phyloP scores from a whole-genome alignment of 2,329 filamentous ascomycete genomes.

The Aaosphaeria pasadenensis region DNA sequence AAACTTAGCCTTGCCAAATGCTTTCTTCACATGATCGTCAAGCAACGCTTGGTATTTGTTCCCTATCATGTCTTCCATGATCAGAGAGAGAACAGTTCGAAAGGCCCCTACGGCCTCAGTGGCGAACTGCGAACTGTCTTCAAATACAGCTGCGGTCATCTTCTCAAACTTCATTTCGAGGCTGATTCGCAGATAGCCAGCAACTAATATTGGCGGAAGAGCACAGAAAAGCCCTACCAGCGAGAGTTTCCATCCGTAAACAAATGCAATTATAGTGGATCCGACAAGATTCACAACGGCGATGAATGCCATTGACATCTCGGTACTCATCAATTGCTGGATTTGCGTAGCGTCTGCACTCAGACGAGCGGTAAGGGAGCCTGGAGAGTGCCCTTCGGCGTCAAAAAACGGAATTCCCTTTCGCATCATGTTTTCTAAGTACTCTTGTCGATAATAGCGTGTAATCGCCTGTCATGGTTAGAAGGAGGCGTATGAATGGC shows the following conservation, averaged over 20 bases:
- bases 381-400: slow-evolving; percentile 57
- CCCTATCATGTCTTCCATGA: slow-evolving; percentile 65
- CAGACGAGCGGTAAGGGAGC: slow-evolving; percentile 57
- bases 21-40: slow-evolving; percentile 55
- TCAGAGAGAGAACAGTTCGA: slow-evolving; percentile 68
- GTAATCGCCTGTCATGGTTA: slow-evolving; percentile 29
- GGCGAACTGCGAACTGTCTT: slow-evolving; percentile 70
- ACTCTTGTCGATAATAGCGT: slow-evolving; percentile 56
- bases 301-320: slow-evolving; percentile 59
- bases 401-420: slow-evolving; percentile 63
- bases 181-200: slow-evolving; percentile 51
- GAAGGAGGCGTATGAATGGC: neutral
- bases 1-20: slow-evolving; percentile 60
- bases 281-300: slow-evolving; percentile 65
- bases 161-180: slow-evolving; percentile 66
- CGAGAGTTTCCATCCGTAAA: slow-evolving; percentile 74
- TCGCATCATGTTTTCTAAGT: slow-evolving; percentile 59
- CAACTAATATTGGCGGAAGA: slow-evolving; percentile 49
- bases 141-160: slow-evolving; percentile 66
- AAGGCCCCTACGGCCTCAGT: slow-evolving; percentile 72
- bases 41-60: slow-evolving; percentile 61
- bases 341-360: slow-evolving; percentile 58
- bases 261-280: slow-evolving; percentile 64
- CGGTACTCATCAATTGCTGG: slow-evolving; percentile 61
- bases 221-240: slow-evolving; percentile 63